Conservation (phyloP, 2,329 filamentous ascomycete genomes). For the Lasiodiplodia sp. region DNA sequence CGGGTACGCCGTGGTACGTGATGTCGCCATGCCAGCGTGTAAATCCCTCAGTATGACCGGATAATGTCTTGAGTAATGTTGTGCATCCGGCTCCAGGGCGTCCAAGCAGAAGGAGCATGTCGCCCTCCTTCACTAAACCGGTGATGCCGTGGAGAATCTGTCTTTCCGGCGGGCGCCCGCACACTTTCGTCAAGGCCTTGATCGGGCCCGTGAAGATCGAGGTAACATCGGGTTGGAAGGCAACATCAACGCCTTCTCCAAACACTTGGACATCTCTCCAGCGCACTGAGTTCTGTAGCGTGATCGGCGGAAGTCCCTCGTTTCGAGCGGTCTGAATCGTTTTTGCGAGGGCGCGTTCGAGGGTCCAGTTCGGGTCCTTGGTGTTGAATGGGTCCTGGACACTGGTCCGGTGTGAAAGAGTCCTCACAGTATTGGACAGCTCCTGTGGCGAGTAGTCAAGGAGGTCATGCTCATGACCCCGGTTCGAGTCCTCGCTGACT, state of each 20-base stretch:
- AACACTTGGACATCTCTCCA: slow-evolving; percentile 16
- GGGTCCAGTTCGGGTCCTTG: slow-evolving; percentile 19
- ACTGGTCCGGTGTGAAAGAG: not conserved
- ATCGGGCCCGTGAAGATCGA: slow-evolving; percentile 16
- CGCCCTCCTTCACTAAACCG: slow-evolving; percentile 55
- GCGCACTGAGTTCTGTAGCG: slow-evolving; percentile 8
- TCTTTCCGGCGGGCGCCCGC: not conserved
- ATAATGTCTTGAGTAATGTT: slow-evolving; percentile 65
- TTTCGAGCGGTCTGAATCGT: slow-evolving; percentile 6
- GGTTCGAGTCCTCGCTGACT: not conserved
- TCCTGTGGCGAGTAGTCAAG: not conserved
- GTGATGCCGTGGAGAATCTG: slow-evolving; percentile 59
- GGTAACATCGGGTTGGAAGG: not conserved
- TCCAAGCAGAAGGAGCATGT: slow-evolving; percentile 49
- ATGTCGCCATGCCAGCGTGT: slow-evolving; percentile 33
- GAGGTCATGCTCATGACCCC: not conserved
- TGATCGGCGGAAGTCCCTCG: not conserved
- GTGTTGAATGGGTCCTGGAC: slow-evolving; percentile 23
- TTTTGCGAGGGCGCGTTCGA: slow-evolving; percentile 16
- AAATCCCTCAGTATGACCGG: slow-evolving; percentile 63
- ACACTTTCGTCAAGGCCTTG: not conserved
- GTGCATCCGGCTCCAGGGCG: slow-evolving; percentile 62
- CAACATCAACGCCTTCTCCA: slow-evolving; percentile 12
- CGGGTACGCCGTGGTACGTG: slow-evolving; percentile 60
- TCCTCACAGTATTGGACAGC: not conserved